Base-by-base conservation (phyloP, 2,329 filamentous ascomycete species). In the Leptographium galeiforme region DNA sequence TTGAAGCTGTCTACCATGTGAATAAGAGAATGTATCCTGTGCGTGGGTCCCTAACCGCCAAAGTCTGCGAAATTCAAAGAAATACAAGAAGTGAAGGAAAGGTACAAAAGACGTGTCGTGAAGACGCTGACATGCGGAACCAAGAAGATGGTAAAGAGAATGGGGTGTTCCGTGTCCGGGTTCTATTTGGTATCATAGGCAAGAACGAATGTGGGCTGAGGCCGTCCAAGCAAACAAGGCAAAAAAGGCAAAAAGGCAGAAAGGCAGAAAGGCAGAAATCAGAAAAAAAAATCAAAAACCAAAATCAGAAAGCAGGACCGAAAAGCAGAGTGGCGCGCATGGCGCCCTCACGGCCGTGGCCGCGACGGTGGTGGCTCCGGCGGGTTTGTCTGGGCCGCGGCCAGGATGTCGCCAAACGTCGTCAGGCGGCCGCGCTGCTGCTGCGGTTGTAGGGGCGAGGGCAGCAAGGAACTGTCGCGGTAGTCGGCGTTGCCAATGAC, bases 401-500 rank as follows among this genome's bases (percentile, higher is more conserved):
- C 68, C 71, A 79, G 74, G 61, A 80, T 68, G 58, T 73, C 71
- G n/a, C 73, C 72, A 57, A 79, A 77, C 0, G 73, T 76, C 1
- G 77, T 77, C 57, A 65, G 61, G 39, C 67, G 65, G 36, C 56
- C 51, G 2, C 49, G 34, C 34, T 8, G 34, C 33, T 6, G 7
- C 34, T 10, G 48, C 12, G 38, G 43, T 38, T 50, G 32, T 34
- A 18, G 43, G 13, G 13, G 46, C 34, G 41, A n/a, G 32, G 14
- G 48, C 19, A 39, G n/a, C 13, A 49, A 16, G 25, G 16, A 51
- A 19, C 33, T 39, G 10, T 39, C 11, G 14, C 14, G 33, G 50
- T 44, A 32, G 44, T 47, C 56, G 33, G 34, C 54, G 14, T 41
- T 49, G 5, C 61, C 67, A 30, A 73, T 67, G 1, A 69, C 73